A percentile compares a stretch with the other conserved stretches of the same genome.
phyloP scores from a whole-genome alignment of 306 rosid species.

The Malus sieversii region DNA sequence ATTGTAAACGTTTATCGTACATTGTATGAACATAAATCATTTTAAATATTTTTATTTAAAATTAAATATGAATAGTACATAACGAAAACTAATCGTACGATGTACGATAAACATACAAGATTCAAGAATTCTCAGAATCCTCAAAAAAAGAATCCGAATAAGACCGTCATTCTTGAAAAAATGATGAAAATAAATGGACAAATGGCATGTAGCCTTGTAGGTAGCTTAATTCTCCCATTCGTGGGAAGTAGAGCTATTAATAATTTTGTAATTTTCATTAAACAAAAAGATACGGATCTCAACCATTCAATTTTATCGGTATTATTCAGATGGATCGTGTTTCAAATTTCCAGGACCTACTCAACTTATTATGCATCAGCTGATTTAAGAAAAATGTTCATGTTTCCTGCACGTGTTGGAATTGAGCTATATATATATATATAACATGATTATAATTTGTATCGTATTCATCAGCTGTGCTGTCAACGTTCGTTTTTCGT shows the following conservation, averaged over 20 bases:
- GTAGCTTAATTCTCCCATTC: conserved; percentile 9
- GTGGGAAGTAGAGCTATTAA: conserved; percentile 8
- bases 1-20: fast-evolving
- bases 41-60: no score
- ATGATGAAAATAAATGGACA: neutral
- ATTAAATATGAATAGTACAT: no score
- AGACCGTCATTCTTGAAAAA: neutral
- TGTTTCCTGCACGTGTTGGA: conserved; percentile 12
- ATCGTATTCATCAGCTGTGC: neutral
- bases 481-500: no score
- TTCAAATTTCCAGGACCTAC: neutral
- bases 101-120: no score
- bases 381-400: neutral
- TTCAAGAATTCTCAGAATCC: fast-evolving
- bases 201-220: neutral
- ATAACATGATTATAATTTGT: neutral
- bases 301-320: neutral
- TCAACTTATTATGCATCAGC: neutral
- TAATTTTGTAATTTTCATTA: neutral
- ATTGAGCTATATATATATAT: neutral
- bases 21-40: fast-evolving
- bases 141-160: no score
- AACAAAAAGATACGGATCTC: conserved; percentile 7
- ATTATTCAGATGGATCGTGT: neutral
- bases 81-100: fast-evolving